Evolutionary conservation across 169 alveolate species (phyloP), one percentile per base, ranked within the genome.

Genomic region (Plasmodium chabaudi): DNA sequence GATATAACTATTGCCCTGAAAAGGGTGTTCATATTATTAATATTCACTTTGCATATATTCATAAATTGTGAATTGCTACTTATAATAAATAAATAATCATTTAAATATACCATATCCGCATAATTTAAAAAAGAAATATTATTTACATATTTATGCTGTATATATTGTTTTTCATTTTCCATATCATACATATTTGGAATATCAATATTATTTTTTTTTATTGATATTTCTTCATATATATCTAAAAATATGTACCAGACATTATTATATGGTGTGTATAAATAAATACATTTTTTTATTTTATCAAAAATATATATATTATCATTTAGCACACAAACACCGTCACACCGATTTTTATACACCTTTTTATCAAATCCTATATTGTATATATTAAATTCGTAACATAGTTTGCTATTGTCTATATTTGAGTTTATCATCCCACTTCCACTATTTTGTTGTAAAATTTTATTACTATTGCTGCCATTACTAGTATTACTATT

Each of bases 181-280:
- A 57, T 15, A 42, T 57, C 46, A 69, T 23, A 42, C 21, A 10
- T 59, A 2, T 65, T 21, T 7, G 47, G 1, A 5, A 39, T 47
- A 25, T 69, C 12, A 34, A 19, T 57, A 0, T 15, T 12, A 17
- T 51, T 69, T 39, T 53, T 84, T 56, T 59, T 84, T 60, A 70
- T 34, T 1, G 91, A 68, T 25, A 84, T 46, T 69, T 84, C 91
- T 84, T 84, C 91, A 59, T 72, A 84, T 69, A 84, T 84, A 63
- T 70, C 60, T 55, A 84, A 69, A 69, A 84, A 84, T 10, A 84
- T 84, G 21, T 84, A 70, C 91, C 91, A 84, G 7, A 84, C 74
- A 34, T 84, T 84, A 69, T 84, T 84, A 84, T 84, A 84, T 39
- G 91, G 91, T 47, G 91, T 84, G 47, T 84, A 84, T 25, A 84